Base-by-base conservation (phyloP, 176 grass and related monocot genomes). In the Carex scoparia region DNA sequence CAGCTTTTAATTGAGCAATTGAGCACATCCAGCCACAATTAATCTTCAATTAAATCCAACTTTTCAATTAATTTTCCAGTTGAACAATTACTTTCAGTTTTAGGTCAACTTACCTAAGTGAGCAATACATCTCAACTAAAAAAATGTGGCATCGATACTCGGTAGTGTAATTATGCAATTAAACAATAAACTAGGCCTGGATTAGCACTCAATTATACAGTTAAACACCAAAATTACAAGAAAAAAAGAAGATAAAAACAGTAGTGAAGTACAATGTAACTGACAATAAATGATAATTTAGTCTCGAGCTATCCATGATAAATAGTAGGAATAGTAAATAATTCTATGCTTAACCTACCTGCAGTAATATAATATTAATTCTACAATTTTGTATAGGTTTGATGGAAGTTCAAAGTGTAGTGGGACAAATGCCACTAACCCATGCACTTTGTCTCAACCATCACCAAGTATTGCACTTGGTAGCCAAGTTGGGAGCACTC, bases 1-100 rank as follows among this genome's bases (percentile, higher is more conserved):
- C 46, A 74, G 80, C 86, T 85, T 40, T 66, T 19, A 80, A 53
- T 8, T 48, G 70, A 60, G 16, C 5, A 65, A 56, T 77, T 8
- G 3, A 37, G 15, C 71, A 58, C 76, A 51, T 51, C 8, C 1
- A 51, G 48, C 48, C 58, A 60, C 65, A 10, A 19, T 7, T 13
- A 19, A 4, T 13, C 68, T 79, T 67, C 2, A 59, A 48, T 15
- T 15, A 78, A 78, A 78, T 14, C 13, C 5, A 56, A 75, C 12
- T 69, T 69, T 69, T 33, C 12, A 78, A 78, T 55, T 16, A 55
- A 78, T 78, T 77, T 77, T 18, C 12, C 49, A 57, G 51, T 56
- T 57, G 12, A 78, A 15, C 27, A 55, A 78, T 32, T 57, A 78
- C 51, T 35, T 78, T 5, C 11, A 57, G 33, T 78, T 78, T 78